Percentiles rank a stretch among this genome's conserved stretches.
phyloP scores from a whole-genome alignment of 2,329 filamentous ascomycete genomes.

The Pleoardoris graminearum region DNA sequence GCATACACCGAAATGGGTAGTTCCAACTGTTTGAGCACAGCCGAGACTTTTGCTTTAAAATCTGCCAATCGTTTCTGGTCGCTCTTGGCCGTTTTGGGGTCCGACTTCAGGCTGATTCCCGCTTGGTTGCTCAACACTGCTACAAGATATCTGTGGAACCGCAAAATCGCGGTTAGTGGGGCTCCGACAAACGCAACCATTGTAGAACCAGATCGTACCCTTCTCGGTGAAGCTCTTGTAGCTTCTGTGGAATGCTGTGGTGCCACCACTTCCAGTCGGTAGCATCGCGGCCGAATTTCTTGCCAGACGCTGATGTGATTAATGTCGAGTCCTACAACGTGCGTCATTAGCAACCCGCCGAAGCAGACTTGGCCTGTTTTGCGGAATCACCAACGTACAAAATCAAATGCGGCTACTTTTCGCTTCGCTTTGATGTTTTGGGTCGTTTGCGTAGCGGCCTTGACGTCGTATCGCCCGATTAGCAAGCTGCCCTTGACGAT shows the following conservation, averaged over 20 bases:
- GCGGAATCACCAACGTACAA: conserved; percentile 30
- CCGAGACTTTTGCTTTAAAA: conserved; percentile 81
- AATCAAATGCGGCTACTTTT: conserved; percentile 46
- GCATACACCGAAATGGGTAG: conserved; percentile 82
- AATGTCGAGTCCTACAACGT: conserved; percentile 77
- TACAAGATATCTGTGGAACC: conserved; percentile 65
- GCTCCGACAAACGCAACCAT: conserved; percentile 2
- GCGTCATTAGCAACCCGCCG: conserved; percentile 10
- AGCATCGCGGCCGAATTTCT: conserved; percentile 70
- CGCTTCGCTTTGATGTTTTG: conserved; percentile 19
- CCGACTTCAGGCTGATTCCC: conserved; percentile 73
- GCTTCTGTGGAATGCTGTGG: conserved; percentile 64
- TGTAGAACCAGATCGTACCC: conserved; percentile 54
- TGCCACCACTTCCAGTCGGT: conserved; percentile 97
- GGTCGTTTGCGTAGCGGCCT: conserved; percentile 16
- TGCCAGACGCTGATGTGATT: conserved; percentile 78
- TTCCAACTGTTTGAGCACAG: conserved; percentile 71
- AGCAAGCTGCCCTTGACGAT: conserved; percentile 70
- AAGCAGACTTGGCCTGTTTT: not conserved
- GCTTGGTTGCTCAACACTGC: conserved; percentile 89
- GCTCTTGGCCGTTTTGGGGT: conserved; percentile 70
- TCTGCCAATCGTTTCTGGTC: conserved; percentile 69
- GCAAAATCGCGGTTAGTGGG: conserved; percentile 13
- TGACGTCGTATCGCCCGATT: conserved; percentile 69
- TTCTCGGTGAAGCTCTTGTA: conserved; percentile 71